Conservation (phyloP, 2,329 filamentous ascomycete species). For the Paecilomyces fulvus region DNA sequence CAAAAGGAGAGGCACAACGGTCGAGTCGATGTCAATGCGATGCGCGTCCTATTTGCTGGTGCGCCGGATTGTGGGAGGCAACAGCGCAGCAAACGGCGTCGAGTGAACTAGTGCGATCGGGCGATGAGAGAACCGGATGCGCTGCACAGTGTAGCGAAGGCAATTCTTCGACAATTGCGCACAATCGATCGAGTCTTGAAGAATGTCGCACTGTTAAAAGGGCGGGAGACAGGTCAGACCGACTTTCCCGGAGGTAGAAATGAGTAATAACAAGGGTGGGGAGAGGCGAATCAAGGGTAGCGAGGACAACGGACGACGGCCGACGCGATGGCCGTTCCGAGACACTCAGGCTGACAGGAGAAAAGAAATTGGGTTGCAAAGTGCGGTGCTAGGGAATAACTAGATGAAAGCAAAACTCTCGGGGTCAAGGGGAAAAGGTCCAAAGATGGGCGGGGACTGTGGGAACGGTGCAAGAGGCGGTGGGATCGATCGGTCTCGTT, state of each 20-base stretch:
- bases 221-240: neutral
- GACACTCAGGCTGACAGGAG: neutral
- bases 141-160: neutral
- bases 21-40: neutral
- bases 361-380: neutral
- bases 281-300: neutral
- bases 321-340: neutral
- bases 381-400: neutral
- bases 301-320: neutral
- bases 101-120: neutral
- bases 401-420: neutral
- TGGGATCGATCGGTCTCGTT: neutral
- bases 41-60: neutral
- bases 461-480: neutral
- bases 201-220: neutral
- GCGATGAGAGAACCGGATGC: neutral
- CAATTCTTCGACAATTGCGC: neutral
- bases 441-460: neutral
- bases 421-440: neutral
- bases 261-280: constrained; percentile 1
- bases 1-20: neutral
- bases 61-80: neutral
- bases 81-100: neutral
- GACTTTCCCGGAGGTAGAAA: neutral
- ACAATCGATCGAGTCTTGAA: neutral